Percentiles rank a stretch among this genome's conserved stretches.
Evolutionary conservation across 768 basidiomycete genomes (phyloP).

Genomic region (Crucibulum laeve): DNA sequence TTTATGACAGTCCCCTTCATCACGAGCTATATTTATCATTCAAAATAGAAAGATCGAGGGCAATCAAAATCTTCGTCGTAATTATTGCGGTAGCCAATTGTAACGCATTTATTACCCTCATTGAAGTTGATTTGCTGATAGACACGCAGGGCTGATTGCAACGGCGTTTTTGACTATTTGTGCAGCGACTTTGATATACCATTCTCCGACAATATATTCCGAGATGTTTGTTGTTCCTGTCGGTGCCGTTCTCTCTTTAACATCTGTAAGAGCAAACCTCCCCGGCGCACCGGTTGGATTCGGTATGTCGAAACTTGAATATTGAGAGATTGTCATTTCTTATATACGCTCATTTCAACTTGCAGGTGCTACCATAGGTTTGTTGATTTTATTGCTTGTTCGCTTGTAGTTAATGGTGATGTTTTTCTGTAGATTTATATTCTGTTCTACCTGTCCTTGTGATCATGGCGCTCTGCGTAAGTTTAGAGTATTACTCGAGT

Average conservation of each 20-base stretch:
- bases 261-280: conserved; percentile 14
- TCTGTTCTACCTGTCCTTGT: too few species aligned
- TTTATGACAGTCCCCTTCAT: background rate
- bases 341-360: too few species aligned
- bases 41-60: conserved; percentile 11
- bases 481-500: too few species aligned
- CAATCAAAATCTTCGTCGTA: conserved; percentile 10
- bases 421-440: too few species aligned
- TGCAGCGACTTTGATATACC: conserved; percentile 11
- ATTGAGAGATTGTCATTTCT: too few species aligned
- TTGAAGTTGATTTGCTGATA: background rate
- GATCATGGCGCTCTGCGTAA: too few species aligned
- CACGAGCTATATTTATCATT: conserved; percentile 7
- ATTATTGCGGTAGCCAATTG: conserved; percentile 11
- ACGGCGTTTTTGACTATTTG: conserved; percentile 11
- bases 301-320: too few species aligned
- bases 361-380: too few species aligned
- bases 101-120: conserved; percentile 1
- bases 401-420: too few species aligned
- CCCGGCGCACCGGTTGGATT: conserved; percentile 18
- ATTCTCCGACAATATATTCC: conserved; percentile 9
- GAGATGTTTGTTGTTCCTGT: conserved; percentile 19
- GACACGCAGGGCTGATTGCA: conserved; percentile 10
- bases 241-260: conserved; percentile 14
- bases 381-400: too few species aligned